A percentile compares a stretch with the other conserved stretches of the same genome.
These are phyloP conservation scores for Colletotrichum sp. DNA, from an alignment of 2,329 filamentous ascomycete genomes.

Conservation along the genomic window DNA sequence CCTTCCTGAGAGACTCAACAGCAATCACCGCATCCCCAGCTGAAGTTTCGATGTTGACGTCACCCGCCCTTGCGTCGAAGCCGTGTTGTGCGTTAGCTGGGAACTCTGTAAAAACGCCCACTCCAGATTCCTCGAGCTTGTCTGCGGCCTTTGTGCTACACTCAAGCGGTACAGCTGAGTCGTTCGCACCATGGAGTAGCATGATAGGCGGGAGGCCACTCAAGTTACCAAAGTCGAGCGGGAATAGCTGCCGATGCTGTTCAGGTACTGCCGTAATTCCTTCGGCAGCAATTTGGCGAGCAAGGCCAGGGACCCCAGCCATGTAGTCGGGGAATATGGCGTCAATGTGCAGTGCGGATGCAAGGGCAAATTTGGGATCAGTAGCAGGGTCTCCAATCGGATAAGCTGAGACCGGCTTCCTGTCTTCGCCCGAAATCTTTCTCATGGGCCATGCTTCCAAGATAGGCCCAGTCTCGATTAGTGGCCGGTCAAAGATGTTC, in stretches of 20 bases:
- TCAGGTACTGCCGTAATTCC: neutral
- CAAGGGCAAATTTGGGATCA: neutral
- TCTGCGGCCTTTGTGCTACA: neutral
- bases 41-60: neutral
- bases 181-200: neutral
- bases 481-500: conserved; percentile 4
- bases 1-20: neutral
- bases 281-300: neutral
- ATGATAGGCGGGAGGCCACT: neutral
- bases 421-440: neutral
- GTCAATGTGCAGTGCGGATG: conserved; percentile 9
- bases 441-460: neutral
- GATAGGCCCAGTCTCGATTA: neutral
- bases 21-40: neutral
- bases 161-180: conserved; percentile 8
- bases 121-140: neutral
- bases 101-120: neutral
- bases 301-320: conserved; percentile 3
- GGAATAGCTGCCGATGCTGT: neutral
- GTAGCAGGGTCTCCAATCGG: neutral
- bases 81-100: neutral
- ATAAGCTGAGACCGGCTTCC: conserved; percentile 1
- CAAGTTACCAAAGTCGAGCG: neutral
- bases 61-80: neutral
- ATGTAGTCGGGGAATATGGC: conserved; percentile 17